Evolutionary conservation across 306 rosid species (phyloP), one percentile per base, ranked within the genome.

Genomic region (Prunus armeniaca): DNA sequence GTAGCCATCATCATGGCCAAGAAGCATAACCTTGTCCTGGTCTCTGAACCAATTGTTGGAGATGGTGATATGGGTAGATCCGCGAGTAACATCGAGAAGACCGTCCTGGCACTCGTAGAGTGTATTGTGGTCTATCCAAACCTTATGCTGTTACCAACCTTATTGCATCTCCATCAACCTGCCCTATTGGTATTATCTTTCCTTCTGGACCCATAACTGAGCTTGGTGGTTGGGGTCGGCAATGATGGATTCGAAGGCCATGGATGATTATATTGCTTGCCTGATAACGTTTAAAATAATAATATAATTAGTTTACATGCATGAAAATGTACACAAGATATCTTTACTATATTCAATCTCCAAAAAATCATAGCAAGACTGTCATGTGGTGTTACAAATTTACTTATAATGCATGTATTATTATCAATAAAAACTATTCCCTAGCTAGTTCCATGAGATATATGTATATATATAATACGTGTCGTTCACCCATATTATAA

Each of bases 51-150:
- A 85, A 10, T 82, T 85, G 81, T 85, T 85, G 2, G 86, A 85
- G 75, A 85, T 25, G 6, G 89, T 85, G 20, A 85, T 61, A 32
- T 82, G 65, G 0, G 86, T 82, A 0, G 89, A 82, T 22, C 89
- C 86, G 5, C 89, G 78, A 10, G 86, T 85, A 41, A 85, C 86
- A 32, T 85, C 89, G 0, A 85, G 34, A 12, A 82, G 80, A 22
- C 89, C 89, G 32, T 85, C 89, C 46, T 82, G 65, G 22, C 84
- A 79, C 9, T 81, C 76, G 20, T 82, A 79, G 3, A 85, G 71
- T 5, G 89, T 82, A 60, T 85, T 85, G 25, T 85, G 89, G 80
- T 85, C 89, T 24, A 85, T 76, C 89, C 89, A 85, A 10, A 85
- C 43, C 75, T 85, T 85, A 76, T 12, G 86, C 84, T 0, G 78